phyloP scores from a whole-genome alignment of 2,329 filamentous ascomycete genomes.

The Arthrobotrys megalospora region DNA sequence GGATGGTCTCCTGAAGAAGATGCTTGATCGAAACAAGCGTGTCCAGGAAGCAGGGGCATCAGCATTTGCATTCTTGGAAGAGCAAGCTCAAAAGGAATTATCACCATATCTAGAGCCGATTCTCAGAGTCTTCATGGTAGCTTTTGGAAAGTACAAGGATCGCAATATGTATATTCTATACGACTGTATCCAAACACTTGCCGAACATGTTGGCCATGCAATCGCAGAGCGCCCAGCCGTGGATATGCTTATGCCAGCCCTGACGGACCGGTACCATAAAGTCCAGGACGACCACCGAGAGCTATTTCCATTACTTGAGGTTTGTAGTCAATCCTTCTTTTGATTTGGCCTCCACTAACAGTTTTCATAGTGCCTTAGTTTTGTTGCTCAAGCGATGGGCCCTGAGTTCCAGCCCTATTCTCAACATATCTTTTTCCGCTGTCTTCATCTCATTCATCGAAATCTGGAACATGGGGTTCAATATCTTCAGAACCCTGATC shows the following conservation, averaged over 20 bases:
- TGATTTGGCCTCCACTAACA: constrained; percentile 9
- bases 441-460: constrained; percentile 89
- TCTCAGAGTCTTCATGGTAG: constrained; percentile 89
- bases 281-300: constrained; percentile 91
- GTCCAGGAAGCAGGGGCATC: constrained; percentile 97
- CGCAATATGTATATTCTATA: constrained; percentile 99
- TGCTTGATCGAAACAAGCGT: constrained; percentile 97
- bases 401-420: constrained; percentile 88
- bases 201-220: constrained; percentile 87
- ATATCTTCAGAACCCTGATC: constrained; percentile 74
- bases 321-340: constrained; percentile 1
- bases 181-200: constrained; percentile 96
- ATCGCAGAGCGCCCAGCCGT: constrained; percentile 87
- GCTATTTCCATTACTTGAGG: constrained; percentile 91
- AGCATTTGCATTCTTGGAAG: constrained; percentile 94
- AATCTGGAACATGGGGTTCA: constrained; percentile 87
- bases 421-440: constrained; percentile 86
- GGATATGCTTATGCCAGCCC: constrained; percentile 88
- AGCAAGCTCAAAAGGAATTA: constrained; percentile 86
- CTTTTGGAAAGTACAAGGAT: constrained; percentile 96
- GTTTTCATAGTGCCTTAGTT: constrained; percentile 79
- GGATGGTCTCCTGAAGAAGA: constrained; percentile 92
- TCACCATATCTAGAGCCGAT: constrained; percentile 91
- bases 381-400: constrained; percentile 88
- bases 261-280: constrained; percentile 88